These are phyloP conservation scores for Hansenula lynferdii DNA, from an alignment of 1,139 yeast genomes.

Conservation along the genomic window DNA sequence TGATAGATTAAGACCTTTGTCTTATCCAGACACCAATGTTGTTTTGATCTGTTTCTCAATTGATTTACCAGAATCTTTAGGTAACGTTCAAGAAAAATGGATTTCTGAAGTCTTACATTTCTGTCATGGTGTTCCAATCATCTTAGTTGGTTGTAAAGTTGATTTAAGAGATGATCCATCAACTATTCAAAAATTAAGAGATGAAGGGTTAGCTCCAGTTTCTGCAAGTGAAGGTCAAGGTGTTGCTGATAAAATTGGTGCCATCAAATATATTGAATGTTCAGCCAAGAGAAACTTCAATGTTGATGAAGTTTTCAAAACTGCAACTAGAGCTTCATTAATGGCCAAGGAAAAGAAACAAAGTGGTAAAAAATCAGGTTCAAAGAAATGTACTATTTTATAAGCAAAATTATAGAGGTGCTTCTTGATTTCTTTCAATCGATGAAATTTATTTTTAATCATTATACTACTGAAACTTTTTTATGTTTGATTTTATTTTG, in stretches of 20 bases:
- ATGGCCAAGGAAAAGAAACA: constrained; percentile 30
- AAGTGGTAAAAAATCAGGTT: constrained; percentile 23
- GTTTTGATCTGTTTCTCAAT: constrained; percentile 89
- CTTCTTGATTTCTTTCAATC: not conserved
- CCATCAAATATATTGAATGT: constrained; percentile 83
- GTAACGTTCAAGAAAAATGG: constrained; percentile 94
- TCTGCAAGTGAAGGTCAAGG: constrained; percentile 75
- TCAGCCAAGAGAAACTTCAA: constrained; percentile 91
- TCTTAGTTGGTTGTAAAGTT: constrained; percentile 87
- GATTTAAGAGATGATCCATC: constrained; percentile 83
- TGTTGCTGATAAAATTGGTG: constrained; percentile 85
- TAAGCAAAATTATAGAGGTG: constrained; percentile 8
- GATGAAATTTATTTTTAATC: not conserved
- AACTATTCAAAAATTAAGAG: constrained; percentile 71
- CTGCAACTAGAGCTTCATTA: constrained; percentile 70
- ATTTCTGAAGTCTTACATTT: constrained; percentile 89
- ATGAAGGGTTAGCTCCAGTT: constrained; percentile 74
- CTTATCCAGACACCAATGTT: constrained; percentile 92
- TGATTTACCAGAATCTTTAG: constrained; percentile 88
- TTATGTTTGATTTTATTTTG: too few species aligned
- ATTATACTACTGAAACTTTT: not conserved
- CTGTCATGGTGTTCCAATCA: constrained; percentile 94
- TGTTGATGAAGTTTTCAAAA: constrained; percentile 86
- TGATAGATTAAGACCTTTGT: constrained; percentile 89
- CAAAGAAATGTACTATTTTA: constrained; percentile 32